Conservation (phyloP, 2,329 filamentous ascomycete genomes). For the Sporothrix curviconia region DNA sequence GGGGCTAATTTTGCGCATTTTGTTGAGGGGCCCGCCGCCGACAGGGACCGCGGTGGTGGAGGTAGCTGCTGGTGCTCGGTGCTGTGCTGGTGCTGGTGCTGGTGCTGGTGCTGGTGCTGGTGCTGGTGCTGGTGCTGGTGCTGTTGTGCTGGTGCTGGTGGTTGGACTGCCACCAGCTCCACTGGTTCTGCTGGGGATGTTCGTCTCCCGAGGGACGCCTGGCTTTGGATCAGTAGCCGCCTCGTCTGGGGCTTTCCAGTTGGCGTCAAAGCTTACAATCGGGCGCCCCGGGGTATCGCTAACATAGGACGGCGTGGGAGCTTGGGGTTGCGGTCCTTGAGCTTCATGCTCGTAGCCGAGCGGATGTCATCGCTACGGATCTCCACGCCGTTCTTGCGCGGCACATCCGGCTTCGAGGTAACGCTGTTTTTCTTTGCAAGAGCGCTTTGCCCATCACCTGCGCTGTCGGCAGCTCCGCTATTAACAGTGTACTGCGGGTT, state of each 20-base stretch:
- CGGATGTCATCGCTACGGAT: slow-evolving; percentile 82
- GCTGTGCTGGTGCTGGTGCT: slow-evolving; percentile 23
- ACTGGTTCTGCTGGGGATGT: not conserved
- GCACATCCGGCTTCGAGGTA: slow-evolving; percentile 34
- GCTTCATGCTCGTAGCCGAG: slow-evolving; percentile 79
- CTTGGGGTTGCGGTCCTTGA: slow-evolving; percentile 79
- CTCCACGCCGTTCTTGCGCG: slow-evolving; percentile 72
- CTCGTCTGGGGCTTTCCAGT: slow-evolving; percentile 65
- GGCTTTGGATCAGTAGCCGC: slow-evolving; percentile 64
- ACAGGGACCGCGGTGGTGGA: too few relatives aligned
- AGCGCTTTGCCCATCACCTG: too few relatives aligned
- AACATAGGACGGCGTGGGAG: slow-evolving; percentile 81
- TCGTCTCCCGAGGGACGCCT: slow-evolving; percentile 37
- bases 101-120: slow-evolving; percentile 21
- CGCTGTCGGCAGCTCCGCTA: slow-evolving; percentile 23
- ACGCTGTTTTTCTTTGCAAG: slow-evolving; percentile 23
- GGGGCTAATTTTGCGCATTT: slow-evolving; percentile 9
- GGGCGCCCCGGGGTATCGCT: slow-evolving; percentile 85
- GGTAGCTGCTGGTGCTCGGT: slow-evolving; percentile 25
- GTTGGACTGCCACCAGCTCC: not conserved
- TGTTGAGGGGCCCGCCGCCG: slow-evolving; percentile 8
- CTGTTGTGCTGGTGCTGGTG: not conserved
- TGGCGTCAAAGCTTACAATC: slow-evolving; percentile 92
- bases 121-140: slow-evolving; percentile 23
- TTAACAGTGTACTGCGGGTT: slow-evolving; percentile 77